A percentile compares a stretch with the other conserved stretches of the same genome.
phyloP scores from a whole-genome alignment of 2,329 filamentous ascomycete genomes.

The Claviceps arundinis region DNA sequence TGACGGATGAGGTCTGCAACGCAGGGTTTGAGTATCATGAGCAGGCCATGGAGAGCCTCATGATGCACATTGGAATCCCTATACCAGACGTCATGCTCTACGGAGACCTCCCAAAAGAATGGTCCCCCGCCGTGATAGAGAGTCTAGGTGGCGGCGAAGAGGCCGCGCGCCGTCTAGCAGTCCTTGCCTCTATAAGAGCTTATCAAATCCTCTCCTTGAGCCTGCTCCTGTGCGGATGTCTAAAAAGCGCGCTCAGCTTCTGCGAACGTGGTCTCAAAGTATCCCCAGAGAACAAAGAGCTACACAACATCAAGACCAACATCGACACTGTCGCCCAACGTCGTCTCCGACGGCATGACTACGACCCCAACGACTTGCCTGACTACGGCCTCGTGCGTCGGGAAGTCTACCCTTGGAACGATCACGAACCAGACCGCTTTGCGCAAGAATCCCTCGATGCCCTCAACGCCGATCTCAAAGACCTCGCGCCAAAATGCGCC shows the following conservation, averaged over 20 bases:
- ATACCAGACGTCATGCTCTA: slow-evolving; percentile 33
- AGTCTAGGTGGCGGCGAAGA: slow-evolving; percentile 21
- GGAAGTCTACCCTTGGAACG: slow-evolving; percentile 59
- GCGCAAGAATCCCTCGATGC: slow-evolving; percentile 53
- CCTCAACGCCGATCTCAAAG: slow-evolving; percentile 56
- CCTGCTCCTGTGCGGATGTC: slow-evolving; percentile 51
- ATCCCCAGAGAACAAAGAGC: slow-evolving; percentile 40
- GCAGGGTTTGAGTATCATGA: slow-evolving; percentile 77
- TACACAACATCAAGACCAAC: slow-evolving; percentile 38
- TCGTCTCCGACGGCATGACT: slow-evolving; percentile 30
- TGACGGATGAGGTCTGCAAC: slow-evolving; percentile 68
- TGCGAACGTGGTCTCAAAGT: slow-evolving; percentile 45
- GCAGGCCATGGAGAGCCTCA: slow-evolving; percentile 41
- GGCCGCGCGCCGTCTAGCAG: slow-evolving; percentile 28
- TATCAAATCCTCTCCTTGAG: slow-evolving; percentile 46
- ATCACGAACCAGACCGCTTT: slow-evolving; percentile 55
- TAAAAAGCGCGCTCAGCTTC: slow-evolving; percentile 55
- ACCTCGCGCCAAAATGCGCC: slow-evolving; percentile 68
- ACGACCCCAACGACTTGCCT: slow-evolving; percentile 45
- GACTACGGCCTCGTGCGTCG: slow-evolving; percentile 57
- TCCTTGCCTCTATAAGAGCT: slow-evolving; percentile 39
- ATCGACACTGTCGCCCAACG: slow-evolving; percentile 40
- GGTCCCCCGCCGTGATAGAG: slow-evolving; percentile 19
- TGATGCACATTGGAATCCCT: slow-evolving; percentile 18
- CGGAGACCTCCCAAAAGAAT: slow-evolving; percentile 26